Evolutionary conservation across 2,329 filamentous ascomycete species (phyloP), one percentile per base, ranked within the genome.

Genomic region (Neofusicoccum sp.): DNA sequence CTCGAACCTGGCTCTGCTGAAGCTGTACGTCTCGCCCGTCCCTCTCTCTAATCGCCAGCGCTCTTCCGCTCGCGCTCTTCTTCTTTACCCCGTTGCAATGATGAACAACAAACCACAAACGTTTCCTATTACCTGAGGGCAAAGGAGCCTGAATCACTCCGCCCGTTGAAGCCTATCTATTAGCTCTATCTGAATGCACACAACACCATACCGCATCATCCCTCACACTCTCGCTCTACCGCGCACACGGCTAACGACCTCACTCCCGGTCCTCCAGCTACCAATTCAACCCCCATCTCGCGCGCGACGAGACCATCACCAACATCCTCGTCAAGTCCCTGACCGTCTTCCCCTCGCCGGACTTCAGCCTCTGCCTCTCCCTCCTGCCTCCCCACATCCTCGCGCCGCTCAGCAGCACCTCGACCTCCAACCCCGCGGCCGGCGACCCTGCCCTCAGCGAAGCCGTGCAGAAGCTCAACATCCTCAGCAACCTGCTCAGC

Each of bases 321-420:
- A 98, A 98, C 86, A 91, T 98, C 82, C 92, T 99, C 78, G 93
- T 96, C 84, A 99, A 98, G 85, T 87, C 93, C 70, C 89, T 99
- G 77, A 97, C 94, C 71, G 91, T 97, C 81, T 99, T 99, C 85
- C 95, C 95, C 68, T 93, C 91, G 22, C 88, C 95, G 48, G 93
- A 98, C 79, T 99, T 98, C 87, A 89, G 89, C 71, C 92, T 98
- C 72, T 90, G 91, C 73, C 89, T 99, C 66, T 92, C 96, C 76
- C 92, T 99, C 68, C 93, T 99, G 74, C 92, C 93, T 67, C 90
- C 94, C 50, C 88, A 93, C 76, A 86, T 90, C 67, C 87, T 93
- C 68, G 85, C 85, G 14, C 87, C 85, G 63, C 78, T 84, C 65
- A 81, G 82, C 37, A 76, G 85, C 61, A 81, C 83, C 65, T 73